Evolutionary conservation across 192 early-diverging fungal genomes (phyloP).

Genomic region (Piromyces finnis): DNA sequence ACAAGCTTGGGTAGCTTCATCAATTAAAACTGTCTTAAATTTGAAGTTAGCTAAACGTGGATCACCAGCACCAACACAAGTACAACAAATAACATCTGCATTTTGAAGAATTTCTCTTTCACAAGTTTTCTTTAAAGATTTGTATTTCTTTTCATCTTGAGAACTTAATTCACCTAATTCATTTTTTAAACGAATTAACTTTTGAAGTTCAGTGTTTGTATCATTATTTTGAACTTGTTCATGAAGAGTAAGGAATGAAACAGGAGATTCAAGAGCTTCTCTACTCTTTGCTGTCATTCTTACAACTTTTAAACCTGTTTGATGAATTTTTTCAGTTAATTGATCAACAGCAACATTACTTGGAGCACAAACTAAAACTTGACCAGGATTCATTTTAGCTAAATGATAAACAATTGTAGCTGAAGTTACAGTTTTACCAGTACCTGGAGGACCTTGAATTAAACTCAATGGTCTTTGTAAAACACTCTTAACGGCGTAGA

Average conservation of each 20-base stretch:
- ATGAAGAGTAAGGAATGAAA: conserved; percentile 86
- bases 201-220: conserved; percentile 84
- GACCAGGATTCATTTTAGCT: conserved; percentile 68
- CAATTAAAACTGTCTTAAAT: conserved; percentile 88
- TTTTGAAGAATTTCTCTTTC: conserved; percentile 82
- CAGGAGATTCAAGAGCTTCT: conserved; percentile 84
- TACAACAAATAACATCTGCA: conserved; percentile 95
- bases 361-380: conserved; percentile 96
- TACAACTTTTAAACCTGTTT: conserved; percentile 84
- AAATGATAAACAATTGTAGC: conserved; percentile 96
- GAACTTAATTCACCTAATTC: conserved; percentile 82
- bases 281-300: conserved; percentile 83
- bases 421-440: conserved; percentile 96
- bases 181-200: conserved; percentile 68
- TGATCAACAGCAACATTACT: conserved; percentile 99
- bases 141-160: conserved; percentile 73
- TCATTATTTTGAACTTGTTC: conserved; percentile 93
- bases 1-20: conserved; percentile 92
- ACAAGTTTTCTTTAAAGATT: conserved; percentile 57
- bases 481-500: conserved; percentile 80
- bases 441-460: conserved; percentile 77
- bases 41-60: conserved; percentile 69
- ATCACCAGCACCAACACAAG: conserved; percentile 93
- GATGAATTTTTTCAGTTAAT: conserved; percentile 89
- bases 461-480: conserved; percentile 82